Evolutionary conservation across 768 basidiomycete species (phyloP).

Genomic region (Suillus subaureus): DNA sequence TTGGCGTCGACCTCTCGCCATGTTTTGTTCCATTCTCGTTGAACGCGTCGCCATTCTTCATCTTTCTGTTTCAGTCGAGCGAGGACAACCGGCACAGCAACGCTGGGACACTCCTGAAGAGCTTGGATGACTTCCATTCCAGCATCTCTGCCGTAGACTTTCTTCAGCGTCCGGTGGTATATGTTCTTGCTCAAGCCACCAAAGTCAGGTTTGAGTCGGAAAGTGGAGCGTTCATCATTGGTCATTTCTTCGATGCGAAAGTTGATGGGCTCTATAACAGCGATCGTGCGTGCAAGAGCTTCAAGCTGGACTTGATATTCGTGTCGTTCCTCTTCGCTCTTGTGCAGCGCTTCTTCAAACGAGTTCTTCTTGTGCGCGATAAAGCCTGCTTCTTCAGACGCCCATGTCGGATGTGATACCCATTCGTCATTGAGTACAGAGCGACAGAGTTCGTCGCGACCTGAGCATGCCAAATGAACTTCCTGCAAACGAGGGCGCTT

Average conservation of each 20-base stretch:
- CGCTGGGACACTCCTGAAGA: slow-evolving; percentile 87
- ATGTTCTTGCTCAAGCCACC: slow-evolving; percentile 87
- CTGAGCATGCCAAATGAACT: slow-evolving; percentile 87
- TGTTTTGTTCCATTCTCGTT: slow-evolving; percentile 94
- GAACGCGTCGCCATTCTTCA: slow-evolving; percentile 94
- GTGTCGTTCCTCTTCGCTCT: slow-evolving; percentile 97
- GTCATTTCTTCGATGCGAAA: slow-evolving; percentile 87
- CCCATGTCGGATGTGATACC: slow-evolving; percentile 99
- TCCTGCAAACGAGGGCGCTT: slow-evolving; percentile 55
- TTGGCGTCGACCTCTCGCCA: slow-evolving; percentile 97
- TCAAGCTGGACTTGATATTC: slow-evolving; percentile 97
- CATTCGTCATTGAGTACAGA: slow-evolving; percentile 97
- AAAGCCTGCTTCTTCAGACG: slow-evolving; percentile 94
- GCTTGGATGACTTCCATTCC: slow-evolving; percentile 79
- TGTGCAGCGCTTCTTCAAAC: slow-evolving; percentile 94
- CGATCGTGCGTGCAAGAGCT: slow-evolving; percentile 86
- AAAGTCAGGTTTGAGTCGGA: slow-evolving; percentile 84
- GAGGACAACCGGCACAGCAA: slow-evolving; percentile 91
- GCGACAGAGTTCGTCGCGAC: slow-evolving; percentile 90
- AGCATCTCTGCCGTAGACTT: slow-evolving; percentile 85
- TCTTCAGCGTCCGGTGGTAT: slow-evolving; percentile 92
- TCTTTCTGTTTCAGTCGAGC: slow-evolving; percentile 89
- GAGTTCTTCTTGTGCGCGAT: slow-evolving; percentile 95
- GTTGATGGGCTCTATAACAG: slow-evolving; percentile 85
- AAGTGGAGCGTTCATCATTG: slow-evolving; percentile 77